Base-by-base conservation (phyloP, 1,284 basidiomycete species). In the Moniliella sp. region DNA sequence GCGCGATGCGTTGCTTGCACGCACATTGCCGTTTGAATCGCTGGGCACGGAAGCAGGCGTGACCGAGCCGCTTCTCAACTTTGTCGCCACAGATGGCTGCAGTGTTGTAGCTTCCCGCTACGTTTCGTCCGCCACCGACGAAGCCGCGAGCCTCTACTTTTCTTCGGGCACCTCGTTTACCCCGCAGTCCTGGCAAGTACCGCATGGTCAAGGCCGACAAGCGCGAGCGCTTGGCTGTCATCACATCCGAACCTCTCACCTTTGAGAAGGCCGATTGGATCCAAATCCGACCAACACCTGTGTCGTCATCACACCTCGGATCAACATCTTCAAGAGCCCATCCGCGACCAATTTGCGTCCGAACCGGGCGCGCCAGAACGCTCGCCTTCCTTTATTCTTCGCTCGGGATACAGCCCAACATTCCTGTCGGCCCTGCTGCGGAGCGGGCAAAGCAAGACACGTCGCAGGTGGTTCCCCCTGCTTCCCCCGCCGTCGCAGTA, bases 111-210 rank as follows among this genome's bases (percentile, higher is more conserved):
- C 79, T 5, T 91, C 84, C 2, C 72, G 88, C 27, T 97, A 97
- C 62, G 81, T 97, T 28, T 84, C 81, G 0, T 84, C 79, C 2
- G 72, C 75, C 30, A 75, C 74, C 4, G 80, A 88, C 38, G 84
- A 93, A 61, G 88, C 86, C 1, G 84, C 88, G 1, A 88, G 81
- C 16, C 62, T 93, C 77, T 91, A 84, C 75, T 93, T 84, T 62
- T 86, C 82, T 2, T 86, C 81, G 1, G 84, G 86, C 1, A 88
- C 81, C 5, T 57, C 50, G 9, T 97, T 94, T 54, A n/a, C 21
- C 21, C n/a, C 21, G 21, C 21, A 28, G 43, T 2, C 40, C 43
- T 2, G 51, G 51, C 1, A 36, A 36, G 4, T 55, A 52, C 26
- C 35, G 51, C 15, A 55, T 55, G 56, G 77, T 77, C 13, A 97